Conservation (phyloP, 2,329 filamentous ascomycete genomes). For the Xylariaceae sp. region DNA sequence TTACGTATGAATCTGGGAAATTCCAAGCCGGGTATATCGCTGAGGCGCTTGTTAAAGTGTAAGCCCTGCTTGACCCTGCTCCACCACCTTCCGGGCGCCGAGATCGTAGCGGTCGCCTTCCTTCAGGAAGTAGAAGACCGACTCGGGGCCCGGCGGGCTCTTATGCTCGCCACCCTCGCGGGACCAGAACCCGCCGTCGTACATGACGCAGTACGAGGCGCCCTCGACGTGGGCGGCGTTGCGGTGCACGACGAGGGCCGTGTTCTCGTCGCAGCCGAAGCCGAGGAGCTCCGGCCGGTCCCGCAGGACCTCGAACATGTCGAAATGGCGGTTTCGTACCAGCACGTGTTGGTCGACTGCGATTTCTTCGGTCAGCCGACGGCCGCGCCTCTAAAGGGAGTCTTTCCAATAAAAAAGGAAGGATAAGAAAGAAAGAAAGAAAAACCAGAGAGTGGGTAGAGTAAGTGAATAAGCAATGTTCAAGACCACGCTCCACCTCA, state of each 20-base stretch:
- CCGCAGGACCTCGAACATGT: constrained; percentile 27
- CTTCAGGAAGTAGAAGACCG: constrained; percentile 22
- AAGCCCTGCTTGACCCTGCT: too few relatives aligned
- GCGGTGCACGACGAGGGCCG: constrained; percentile 22
- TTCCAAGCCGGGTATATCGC: too few relatives aligned
- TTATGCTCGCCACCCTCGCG: constrained; percentile 23
- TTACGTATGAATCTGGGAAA: too few relatives aligned
- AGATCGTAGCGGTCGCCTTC: constrained; percentile 23
- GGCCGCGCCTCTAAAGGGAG: too few relatives aligned
- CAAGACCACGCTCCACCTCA: too few relatives aligned
- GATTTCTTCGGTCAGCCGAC: too few relatives aligned
- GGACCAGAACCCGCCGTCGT: constrained; percentile 24
- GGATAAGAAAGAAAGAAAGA: too few relatives aligned
- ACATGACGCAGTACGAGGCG: constrained; percentile 24
- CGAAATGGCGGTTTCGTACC: constrained; percentile 23
- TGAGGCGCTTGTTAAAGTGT: too few relatives aligned
- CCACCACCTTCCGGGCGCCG: constrained; percentile 18
- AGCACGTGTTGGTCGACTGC: constrained; percentile 28
- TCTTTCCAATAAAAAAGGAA: too few relatives aligned
- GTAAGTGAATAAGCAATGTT: too few relatives aligned
- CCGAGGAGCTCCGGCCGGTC: constrained; percentile 23
- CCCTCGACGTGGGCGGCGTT: constrained; percentile 21
- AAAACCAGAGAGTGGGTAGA: too few relatives aligned
- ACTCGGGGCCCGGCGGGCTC: constrained; percentile 15
- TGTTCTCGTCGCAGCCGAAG: constrained; percentile 26